These are phyloP conservation scores for Castanea mollissima DNA, from an alignment of 306 rosid species.

Conservation along the genomic window DNA sequence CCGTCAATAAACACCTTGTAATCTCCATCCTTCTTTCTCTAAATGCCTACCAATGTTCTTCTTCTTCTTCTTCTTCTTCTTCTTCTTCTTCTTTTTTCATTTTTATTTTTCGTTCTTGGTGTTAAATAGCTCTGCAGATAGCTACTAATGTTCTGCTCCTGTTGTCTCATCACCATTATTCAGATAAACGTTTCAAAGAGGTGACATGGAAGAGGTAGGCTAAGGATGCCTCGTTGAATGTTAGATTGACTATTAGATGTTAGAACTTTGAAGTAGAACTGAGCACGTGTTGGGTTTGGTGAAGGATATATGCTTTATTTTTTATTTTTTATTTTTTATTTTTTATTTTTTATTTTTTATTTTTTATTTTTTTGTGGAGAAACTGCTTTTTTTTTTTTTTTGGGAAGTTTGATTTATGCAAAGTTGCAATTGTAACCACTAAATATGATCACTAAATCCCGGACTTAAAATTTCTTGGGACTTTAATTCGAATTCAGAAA, in stretches of 20 bases:
- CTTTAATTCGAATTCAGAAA: too few relatives aligned
- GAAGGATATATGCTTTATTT: neutral
- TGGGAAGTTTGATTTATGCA: too few relatives aligned
- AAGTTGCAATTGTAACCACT: too few relatives aligned
- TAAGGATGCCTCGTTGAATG: neutral
- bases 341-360: too few relatives aligned
- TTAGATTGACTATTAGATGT: neutral
- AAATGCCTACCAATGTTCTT: neutral
- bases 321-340: too few relatives aligned
- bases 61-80: neutral
- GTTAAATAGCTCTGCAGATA: too few relatives aligned
- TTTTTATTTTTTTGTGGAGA: too few relatives aligned
- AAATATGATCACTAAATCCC: too few relatives aligned
- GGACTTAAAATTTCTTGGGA: too few relatives aligned
- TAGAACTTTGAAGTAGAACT: neutral
- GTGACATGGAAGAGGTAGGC: too few relatives aligned
- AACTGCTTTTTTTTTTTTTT: too few relatives aligned
- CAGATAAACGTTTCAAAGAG: neutral
- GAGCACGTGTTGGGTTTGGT: neutral
- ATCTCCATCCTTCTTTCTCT: neutral
- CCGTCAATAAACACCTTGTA: neutral
- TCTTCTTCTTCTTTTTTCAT: neutral
- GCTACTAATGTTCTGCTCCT: neutral
- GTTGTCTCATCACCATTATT: neutral
- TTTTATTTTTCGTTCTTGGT: too few relatives aligned